Conservation (phyloP, 2,329 filamentous ascomycete genomes). For the Fulvia fulva region DNA sequence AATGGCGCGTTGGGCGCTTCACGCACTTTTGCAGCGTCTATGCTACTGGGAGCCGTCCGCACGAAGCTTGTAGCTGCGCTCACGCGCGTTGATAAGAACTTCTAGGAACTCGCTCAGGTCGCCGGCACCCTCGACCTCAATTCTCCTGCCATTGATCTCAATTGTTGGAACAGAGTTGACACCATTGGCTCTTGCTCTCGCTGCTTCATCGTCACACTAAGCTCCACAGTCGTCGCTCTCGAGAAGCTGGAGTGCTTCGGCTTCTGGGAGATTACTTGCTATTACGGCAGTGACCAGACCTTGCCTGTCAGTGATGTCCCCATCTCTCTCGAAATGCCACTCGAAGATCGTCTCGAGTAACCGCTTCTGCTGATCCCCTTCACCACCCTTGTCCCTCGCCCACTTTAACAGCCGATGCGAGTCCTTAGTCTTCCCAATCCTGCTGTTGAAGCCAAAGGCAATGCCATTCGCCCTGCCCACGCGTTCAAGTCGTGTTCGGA, state of each 20-base stretch:
- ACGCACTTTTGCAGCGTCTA: neutral
- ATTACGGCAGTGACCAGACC: constrained; percentile 25
- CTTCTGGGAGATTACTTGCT: constrained; percentile 18
- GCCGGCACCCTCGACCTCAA: constrained; percentile 16
- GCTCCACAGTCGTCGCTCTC: constrained; percentile 4
- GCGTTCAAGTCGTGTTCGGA: constrained; percentile 27
- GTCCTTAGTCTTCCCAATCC: constrained; percentile 35
- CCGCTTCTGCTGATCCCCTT: constrained; percentile 8
- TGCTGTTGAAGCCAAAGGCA: constrained; percentile 33
- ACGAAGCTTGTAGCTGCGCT: no score
- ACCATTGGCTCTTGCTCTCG: constrained; percentile 8
- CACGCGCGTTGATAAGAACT: constrained; percentile 2
- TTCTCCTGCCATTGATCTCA: constrained; percentile 36
- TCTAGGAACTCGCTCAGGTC: constrained; percentile 17
- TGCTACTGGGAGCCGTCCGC: neutral
- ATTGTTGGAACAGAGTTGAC: constrained; percentile 16
- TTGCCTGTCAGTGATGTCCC: constrained; percentile 29
- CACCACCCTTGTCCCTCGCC: constrained; percentile 9
- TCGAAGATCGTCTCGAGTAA: constrained; percentile 30
- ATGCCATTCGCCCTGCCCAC: constrained; percentile 35
- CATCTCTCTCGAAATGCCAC: constrained; percentile 32
- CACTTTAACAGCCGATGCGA: constrained; percentile 36
- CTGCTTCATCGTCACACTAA: constrained; percentile 9
- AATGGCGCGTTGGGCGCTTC: no score
- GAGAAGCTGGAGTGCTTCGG: constrained; percentile 7